Evolutionary conservation across 2,329 filamentous ascomycete genomes (phyloP).

Genomic region (Zymoseptoria passerinii): DNA sequence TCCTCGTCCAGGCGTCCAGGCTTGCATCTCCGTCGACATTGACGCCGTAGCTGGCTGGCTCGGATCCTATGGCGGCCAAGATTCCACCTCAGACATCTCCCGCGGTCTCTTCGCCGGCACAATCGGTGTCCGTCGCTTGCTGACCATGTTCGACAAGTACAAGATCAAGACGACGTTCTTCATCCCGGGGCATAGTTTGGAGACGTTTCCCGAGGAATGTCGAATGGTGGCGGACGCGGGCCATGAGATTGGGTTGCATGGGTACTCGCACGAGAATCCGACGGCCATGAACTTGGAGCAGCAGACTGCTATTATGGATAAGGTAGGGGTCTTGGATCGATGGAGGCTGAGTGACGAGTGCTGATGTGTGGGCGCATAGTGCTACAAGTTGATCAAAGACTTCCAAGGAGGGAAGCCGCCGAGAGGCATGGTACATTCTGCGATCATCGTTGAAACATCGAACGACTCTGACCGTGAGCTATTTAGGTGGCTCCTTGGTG

Average conservation of each 20-base stretch:
- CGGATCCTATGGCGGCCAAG: slow-evolving; percentile 65
- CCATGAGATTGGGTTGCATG: slow-evolving; percentile 61
- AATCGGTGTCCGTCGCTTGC: slow-evolving; percentile 54
- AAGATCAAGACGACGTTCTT: slow-evolving; percentile 62
- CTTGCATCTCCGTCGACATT: slow-evolving; percentile 51
- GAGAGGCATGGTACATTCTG: slow-evolving; percentile 47
- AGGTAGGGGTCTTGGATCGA: slow-evolving; percentile 24
- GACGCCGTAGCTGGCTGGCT: slow-evolving; percentile 72
- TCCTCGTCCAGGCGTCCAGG: slow-evolving; percentile 21
- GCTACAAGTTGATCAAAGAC: slow-evolving; percentile 60
- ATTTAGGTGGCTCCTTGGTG: slow-evolving; percentile 73
- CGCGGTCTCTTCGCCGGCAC: slow-evolving; percentile 56
- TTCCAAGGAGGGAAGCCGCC: slow-evolving; percentile 64
- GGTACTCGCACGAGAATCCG: slow-evolving; percentile 68
- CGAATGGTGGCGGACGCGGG: slow-evolving; percentile 53
- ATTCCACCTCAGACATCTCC: slow-evolving; percentile 63
- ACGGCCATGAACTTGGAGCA: slow-evolving; percentile 65
- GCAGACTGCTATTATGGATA: slow-evolving; percentile 65
- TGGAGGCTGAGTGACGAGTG: background rate
- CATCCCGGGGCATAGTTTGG: slow-evolving; percentile 55
- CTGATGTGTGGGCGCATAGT: slow-evolving; percentile 27
- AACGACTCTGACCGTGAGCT: too few relatives aligned
- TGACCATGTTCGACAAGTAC: slow-evolving; percentile 65
- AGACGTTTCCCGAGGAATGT: slow-evolving; percentile 60
- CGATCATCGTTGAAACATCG: too few relatives aligned